Base-by-base conservation (phyloP, 2,329 filamentous ascomycete species). In the Calonectria pseudoturangicola region DNA sequence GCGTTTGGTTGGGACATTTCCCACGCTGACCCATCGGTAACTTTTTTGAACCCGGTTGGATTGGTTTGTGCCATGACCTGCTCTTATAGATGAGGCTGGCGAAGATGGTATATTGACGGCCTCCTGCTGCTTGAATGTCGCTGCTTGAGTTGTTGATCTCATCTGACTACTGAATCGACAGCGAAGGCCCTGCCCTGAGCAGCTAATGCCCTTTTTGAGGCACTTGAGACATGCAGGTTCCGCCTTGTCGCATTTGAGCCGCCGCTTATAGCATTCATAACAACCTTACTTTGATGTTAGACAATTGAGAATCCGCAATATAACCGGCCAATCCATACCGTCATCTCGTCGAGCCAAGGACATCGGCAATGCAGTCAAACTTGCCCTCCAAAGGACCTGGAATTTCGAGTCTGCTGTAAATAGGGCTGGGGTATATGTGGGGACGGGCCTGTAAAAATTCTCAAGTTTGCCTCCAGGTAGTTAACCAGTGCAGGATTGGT, bases 211-310 rank as follows among this genome's bases (percentile, higher is more conserved):
- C 41, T 82, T 83, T 68, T 86, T 85, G 12, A 79, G 73, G 67
- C 85, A 86, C 64, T 86, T 86, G 25, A 77, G 73, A 69, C 85
- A 86, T 68, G 81, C 77, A 2, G 85, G 85, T 60, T 84, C 81
- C 21, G 80, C 79, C 71, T 83, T 84, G 74, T 86, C 85, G 74
- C 85, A 86, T 39, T 80, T 81, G 33, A 86, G 82, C 28, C 85
- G 81, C 43, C 85, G 80, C 64, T 77, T 81, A 63, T 79, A 82
- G 73, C 85, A 86, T 74, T 86, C 82, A 45, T 83, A 82, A 63
- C 85, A 86, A 25, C 85, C 82, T 82, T 67, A 7, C 15, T 36
- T 16, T 21, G n/a, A 30, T 15, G 28, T 65, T 25, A 33, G 36
- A 48, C 13, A n/a, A 8, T 18, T 33, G 25, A n/a, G 45, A 12